phyloP scores from a whole-genome alignment of 1,284 basidiomycete genomes.

The Puccinia novopanici region DNA sequence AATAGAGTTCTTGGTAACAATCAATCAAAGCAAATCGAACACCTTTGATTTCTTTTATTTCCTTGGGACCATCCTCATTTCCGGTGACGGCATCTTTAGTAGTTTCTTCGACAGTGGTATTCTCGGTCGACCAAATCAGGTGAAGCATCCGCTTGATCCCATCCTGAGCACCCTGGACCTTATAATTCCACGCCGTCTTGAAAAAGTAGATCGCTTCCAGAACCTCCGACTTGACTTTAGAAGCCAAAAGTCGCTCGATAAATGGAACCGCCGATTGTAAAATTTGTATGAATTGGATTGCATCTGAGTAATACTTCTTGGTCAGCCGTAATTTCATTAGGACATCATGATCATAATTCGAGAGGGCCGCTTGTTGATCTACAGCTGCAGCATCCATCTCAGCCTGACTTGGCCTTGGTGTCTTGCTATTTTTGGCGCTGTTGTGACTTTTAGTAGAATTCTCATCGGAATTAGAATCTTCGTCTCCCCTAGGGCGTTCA shows the following conservation, averaged over 20 bases:
- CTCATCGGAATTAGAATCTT: neutral
- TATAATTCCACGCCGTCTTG: conserved; percentile 78
- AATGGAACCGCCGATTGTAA: conserved; percentile 76
- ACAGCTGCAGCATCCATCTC: conserved; percentile 41
- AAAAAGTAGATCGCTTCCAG: conserved; percentile 96
- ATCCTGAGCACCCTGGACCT: conserved; percentile 64
- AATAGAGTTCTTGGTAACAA: conserved; percentile 84
- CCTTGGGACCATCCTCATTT: conserved; percentile 54
- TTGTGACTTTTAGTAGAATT: neutral
- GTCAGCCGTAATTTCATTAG: conserved; percentile 73
- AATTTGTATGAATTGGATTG: conserved; percentile 78
- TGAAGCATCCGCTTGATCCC: conserved; percentile 94
- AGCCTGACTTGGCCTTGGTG: conserved; percentile 21
- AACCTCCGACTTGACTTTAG: conserved; percentile 89
- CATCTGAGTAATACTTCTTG: conserved; percentile 85
- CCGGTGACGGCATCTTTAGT: conserved; percentile 30
- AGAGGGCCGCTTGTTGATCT: conserved; percentile 48
- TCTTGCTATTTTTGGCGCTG: conserved; percentile 9
- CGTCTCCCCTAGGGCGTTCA: conserved; percentile 56
- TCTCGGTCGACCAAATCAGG: conserved; percentile 96
- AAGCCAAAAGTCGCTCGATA: conserved; percentile 77
- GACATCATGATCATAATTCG: conserved; percentile 59
- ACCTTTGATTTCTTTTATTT: conserved; percentile 81
- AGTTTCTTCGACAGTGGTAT: conserved; percentile 73
- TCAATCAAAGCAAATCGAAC: conserved; percentile 84